These are phyloP conservation scores for Talaromyces sp. DNA, from an alignment of 2,329 filamentous ascomycete species.

Conservation along the genomic window DNA sequence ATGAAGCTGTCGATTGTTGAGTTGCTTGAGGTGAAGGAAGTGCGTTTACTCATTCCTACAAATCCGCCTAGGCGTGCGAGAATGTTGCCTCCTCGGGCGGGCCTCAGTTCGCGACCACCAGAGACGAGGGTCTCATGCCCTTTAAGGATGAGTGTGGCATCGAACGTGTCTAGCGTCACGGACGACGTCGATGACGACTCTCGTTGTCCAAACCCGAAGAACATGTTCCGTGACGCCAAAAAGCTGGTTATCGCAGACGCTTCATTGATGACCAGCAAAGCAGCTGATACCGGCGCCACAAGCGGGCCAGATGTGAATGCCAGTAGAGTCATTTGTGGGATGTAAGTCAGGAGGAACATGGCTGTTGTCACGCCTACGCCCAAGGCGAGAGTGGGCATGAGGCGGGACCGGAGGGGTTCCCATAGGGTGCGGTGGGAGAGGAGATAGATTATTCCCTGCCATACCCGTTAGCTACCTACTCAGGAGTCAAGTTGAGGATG, in stretches of 20 bases:
- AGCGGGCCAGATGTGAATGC: slow-evolving; percentile 76
- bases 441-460: slow-evolving; percentile 58
- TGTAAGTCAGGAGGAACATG: slow-evolving; percentile 87
- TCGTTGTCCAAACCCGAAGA: background rate
- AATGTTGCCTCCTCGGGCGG: slow-evolving; percentile 45
- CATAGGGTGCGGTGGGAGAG: slow-evolving; percentile 56
- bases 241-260: slow-evolving; percentile 44
- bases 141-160: slow-evolving; percentile 61
- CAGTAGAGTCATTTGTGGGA: slow-evolving; percentile 78
- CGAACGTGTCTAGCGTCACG: slow-evolving; percentile 70
- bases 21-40: slow-evolving; percentile 51
- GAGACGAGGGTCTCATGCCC: slow-evolving; percentile 63
- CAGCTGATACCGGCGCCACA: slow-evolving; percentile 59
- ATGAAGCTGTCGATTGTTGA: slow-evolving; percentile 55
- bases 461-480: slow-evolving; percentile 9
- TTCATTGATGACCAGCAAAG: slow-evolving; percentile 59
- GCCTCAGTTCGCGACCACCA: slow-evolving; percentile 69
- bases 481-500: too few species aligned
- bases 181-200: background rate
- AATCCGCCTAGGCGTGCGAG: slow-evolving; percentile 58
- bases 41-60: slow-evolving; percentile 40
- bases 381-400: slow-evolving; percentile 63
- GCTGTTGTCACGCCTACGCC: slow-evolving; percentile 67
- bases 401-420: slow-evolving; percentile 56
- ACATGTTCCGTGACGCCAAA: background rate